phyloP scores from a whole-genome alignment of 768 basidiomycete genomes.

The Mycena alexandri region DNA sequence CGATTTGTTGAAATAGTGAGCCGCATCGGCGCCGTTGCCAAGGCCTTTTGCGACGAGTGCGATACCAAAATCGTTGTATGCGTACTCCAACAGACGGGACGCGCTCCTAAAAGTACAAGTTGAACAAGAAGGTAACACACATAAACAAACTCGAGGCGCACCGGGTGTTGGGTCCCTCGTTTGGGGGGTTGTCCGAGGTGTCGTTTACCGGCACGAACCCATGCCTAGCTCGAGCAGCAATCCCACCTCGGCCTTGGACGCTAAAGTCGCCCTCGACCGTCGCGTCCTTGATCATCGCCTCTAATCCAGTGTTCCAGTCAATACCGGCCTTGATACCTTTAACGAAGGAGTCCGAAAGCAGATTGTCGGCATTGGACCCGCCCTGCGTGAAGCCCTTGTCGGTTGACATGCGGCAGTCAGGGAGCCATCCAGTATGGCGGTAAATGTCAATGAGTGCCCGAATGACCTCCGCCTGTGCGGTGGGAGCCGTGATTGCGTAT shows the following conservation, averaged over 20 bases:
- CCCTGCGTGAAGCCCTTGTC: slow-evolving; percentile 46
- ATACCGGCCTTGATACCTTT: slow-evolving; percentile 43
- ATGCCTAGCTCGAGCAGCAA: slow-evolving; percentile 11
- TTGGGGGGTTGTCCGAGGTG: slow-evolving; percentile 30
- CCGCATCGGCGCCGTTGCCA: slow-evolving; percentile 21
- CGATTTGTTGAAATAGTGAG: slow-evolving; percentile 30
- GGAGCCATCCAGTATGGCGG: slow-evolving; percentile 42
- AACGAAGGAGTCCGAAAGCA: slow-evolving; percentile 44
- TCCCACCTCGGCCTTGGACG: slow-evolving; percentile 33
- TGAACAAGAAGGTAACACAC: too few relatives aligned
- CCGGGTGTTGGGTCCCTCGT: slow-evolving; percentile 32
- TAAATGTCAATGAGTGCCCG: slow-evolving; percentile 45
- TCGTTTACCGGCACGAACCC: slow-evolving; percentile 33
- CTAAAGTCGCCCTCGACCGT: slow-evolving; percentile 34
- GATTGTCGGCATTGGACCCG: slow-evolving; percentile 44
- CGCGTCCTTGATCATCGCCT: slow-evolving; percentile 41
- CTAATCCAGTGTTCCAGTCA: slow-evolving; percentile 42
- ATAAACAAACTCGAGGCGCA: neutral
- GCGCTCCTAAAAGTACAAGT: slow-evolving; percentile 28
- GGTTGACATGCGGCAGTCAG: slow-evolving; percentile 45
- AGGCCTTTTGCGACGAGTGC: slow-evolving; percentile 34
- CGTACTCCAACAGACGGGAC: slow-evolving; percentile 35
- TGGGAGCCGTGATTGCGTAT: slow-evolving; percentile 35
- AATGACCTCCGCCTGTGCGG: slow-evolving; percentile 39
- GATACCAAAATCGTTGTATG: slow-evolving; percentile 38